Percentiles rank a stretch among this genome's conserved stretches.
Evolutionary conservation across 257 asterid genomes (phyloP).

Genomic region (Capsicum rhomboideum): DNA sequence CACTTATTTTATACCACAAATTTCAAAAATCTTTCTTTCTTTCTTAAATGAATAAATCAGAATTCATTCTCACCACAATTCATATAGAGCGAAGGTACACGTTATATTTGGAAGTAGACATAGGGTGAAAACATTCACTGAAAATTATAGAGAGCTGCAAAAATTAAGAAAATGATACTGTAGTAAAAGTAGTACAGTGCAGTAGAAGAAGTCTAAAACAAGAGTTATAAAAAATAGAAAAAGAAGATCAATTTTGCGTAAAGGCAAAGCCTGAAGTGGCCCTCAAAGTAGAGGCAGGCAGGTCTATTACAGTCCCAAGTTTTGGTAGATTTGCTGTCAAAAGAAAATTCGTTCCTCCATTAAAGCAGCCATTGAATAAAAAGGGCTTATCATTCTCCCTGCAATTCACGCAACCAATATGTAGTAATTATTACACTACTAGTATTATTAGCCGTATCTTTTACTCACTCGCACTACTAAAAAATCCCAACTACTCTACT

Average conservation of each 20-base stretch:
- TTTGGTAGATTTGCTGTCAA: background rate
- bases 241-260: background rate
- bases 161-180: no score
- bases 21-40: no score
- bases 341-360: background rate
- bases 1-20: no score
- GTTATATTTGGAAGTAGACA: background rate
- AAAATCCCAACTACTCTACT: background rate
- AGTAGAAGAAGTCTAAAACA: no score
- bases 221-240: no score
- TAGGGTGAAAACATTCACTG: background rate
- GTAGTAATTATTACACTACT: background rate
- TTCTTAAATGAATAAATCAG: no score
- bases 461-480: background rate
- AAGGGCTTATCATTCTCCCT: background rate
- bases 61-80: background rate
- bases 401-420: background rate
- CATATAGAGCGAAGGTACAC: background rate
- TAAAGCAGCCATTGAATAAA: background rate
- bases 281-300: background rate
- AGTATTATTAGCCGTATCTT: background rate
- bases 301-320: background rate
- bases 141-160: background rate
- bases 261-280: background rate
- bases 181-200: no score